Conservation (phyloP, 768 basidiomycete genomes). For the Boletus huronensis region DNA sequence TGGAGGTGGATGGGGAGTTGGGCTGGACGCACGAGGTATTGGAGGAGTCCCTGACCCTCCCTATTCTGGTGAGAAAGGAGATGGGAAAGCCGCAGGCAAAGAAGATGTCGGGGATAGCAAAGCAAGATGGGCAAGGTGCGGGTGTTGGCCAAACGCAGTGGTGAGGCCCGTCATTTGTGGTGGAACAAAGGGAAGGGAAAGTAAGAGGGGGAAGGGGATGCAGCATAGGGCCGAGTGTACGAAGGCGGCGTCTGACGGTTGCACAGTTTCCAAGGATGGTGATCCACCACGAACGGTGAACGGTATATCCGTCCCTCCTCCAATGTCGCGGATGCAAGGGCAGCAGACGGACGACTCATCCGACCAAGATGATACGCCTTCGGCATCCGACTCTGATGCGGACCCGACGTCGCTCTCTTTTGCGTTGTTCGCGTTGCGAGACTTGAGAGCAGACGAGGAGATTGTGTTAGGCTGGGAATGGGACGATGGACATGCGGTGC, state of each 20-base stretch:
- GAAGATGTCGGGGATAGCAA: constrained; percentile 37
- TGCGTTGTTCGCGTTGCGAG: constrained; percentile 74
- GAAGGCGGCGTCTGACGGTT: constrained; percentile 2
- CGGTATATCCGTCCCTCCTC: constrained; percentile 9
- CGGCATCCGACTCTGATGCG: constrained; percentile 19
- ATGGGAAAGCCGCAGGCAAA: constrained; percentile 15
- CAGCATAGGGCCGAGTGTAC: constrained; percentile 19
- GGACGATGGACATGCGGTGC: constrained; percentile 89
- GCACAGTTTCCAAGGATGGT: neutral
- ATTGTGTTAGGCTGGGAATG: constrained; percentile 93
- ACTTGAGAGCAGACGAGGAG: constrained; percentile 78
- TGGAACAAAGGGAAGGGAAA: constrained; percentile 17
- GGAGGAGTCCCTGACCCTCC: constrained; percentile 43
- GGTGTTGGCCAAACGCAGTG: constrained; percentile 52
- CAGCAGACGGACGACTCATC: constrained; percentile 14
- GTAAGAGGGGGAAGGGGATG: constrained; percentile 17
- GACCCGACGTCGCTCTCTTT: constrained; percentile 53
- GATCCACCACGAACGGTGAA: constrained; percentile 8
- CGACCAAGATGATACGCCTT: constrained; percentile 18
- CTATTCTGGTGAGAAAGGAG: constrained; percentile 19
- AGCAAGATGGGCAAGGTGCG: constrained; percentile 55
- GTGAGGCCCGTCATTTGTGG: constrained; percentile 42
- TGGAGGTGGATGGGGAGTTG: constrained; percentile 71
- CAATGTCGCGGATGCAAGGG: constrained; percentile 3
- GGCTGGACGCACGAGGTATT: constrained; percentile 72